Evolutionary conservation across 2,329 filamentous ascomycete species (phyloP).

Genomic region (Epichloe brachyelytri): DNA sequence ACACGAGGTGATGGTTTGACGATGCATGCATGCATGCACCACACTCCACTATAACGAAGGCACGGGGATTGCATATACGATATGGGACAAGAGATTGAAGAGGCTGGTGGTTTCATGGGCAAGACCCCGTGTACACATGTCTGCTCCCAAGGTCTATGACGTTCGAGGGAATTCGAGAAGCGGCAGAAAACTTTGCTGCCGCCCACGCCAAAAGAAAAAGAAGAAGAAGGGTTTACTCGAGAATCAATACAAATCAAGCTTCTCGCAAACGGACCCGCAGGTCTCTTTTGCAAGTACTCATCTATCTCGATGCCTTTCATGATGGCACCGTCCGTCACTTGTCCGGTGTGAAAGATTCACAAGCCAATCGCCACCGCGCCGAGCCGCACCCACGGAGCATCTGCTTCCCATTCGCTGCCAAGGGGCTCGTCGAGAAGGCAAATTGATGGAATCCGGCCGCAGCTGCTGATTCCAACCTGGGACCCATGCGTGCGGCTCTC

Average conservation of each 20-base stretch:
- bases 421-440: too few species aligned
- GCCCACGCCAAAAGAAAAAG: too few species aligned
- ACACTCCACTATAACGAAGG: too few species aligned
- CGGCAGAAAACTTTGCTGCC: neutral
- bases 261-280: slow-evolving; percentile 18
- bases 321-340: slow-evolving; percentile 12
- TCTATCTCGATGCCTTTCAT: slow-evolving; percentile 17
- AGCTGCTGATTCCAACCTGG: too few species aligned
- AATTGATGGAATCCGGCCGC: too few species aligned
- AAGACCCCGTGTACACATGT: too few species aligned
- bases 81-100: too few species aligned
- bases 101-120: too few species aligned
- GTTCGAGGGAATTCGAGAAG: too few species aligned
- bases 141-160: too few species aligned
- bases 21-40: neutral
- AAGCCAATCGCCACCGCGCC: slow-evolving; percentile 17
- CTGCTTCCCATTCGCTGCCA: slow-evolving; percentile 13
- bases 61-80: too few species aligned
- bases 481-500: too few species aligned
- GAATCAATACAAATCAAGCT: slow-evolving; percentile 21
- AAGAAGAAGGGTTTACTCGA: neutral
- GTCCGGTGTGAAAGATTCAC: slow-evolving; percentile 13
- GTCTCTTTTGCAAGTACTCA: slow-evolving; percentile 11
- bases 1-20: slow-evolving; percentile 6
- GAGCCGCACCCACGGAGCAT: slow-evolving; percentile 18